Conservation (phyloP, 352 stramenopile genomes). For the Peronosclerospora sorghi region DNA sequence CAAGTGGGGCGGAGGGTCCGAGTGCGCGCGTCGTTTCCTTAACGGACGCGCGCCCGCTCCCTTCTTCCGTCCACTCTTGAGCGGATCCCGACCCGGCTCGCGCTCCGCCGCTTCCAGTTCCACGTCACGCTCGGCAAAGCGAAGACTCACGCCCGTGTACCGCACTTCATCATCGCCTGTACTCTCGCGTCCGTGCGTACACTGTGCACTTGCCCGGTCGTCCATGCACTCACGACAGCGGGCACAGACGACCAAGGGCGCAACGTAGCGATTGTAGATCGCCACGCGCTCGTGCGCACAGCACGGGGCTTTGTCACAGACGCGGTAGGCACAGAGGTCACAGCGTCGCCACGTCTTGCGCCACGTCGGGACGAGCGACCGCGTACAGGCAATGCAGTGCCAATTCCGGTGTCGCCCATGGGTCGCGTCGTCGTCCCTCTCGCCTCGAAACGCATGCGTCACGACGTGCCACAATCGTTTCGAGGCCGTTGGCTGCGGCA, state of each 20-base stretch:
- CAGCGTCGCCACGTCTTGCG: slow-evolving; percentile 20
- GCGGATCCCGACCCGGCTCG: too few species aligned
- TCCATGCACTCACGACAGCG: slow-evolving; percentile 27
- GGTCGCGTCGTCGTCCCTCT: slow-evolving; percentile 6
- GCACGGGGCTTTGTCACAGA: slow-evolving; percentile 19
- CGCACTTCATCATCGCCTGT: slow-evolving; percentile 8
- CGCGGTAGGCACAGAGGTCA: slow-evolving; percentile 29
- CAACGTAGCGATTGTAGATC: slow-evolving; percentile 34
- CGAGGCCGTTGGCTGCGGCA: slow-evolving; percentile 3
- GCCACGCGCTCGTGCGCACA: slow-evolving; percentile 26
- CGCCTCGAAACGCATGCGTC: slow-evolving; percentile 9
- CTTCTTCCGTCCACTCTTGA: too few species aligned
- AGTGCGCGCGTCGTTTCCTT: slow-evolving; percentile 16
- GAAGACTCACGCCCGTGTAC: slow-evolving; percentile 20
- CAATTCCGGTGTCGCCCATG: slow-evolving; percentile 19
- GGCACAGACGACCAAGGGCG: slow-evolving; percentile 20
- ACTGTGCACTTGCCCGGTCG: slow-evolving; percentile 4
- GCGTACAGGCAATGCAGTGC: slow-evolving; percentile 29
- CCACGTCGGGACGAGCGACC: slow-evolving; percentile 13
- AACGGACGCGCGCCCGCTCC: neutral
- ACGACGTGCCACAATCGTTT: slow-evolving; percentile 14
- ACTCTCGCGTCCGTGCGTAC: slow-evolving; percentile 1
- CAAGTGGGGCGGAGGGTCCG: slow-evolving; percentile 11
- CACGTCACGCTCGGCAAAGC: slow-evolving; percentile 8
- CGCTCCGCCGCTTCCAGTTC: slow-evolving; percentile 8